Base-by-base conservation (phyloP, 768 basidiomycete species). In the Chlorophyllum brunneum region DNA sequence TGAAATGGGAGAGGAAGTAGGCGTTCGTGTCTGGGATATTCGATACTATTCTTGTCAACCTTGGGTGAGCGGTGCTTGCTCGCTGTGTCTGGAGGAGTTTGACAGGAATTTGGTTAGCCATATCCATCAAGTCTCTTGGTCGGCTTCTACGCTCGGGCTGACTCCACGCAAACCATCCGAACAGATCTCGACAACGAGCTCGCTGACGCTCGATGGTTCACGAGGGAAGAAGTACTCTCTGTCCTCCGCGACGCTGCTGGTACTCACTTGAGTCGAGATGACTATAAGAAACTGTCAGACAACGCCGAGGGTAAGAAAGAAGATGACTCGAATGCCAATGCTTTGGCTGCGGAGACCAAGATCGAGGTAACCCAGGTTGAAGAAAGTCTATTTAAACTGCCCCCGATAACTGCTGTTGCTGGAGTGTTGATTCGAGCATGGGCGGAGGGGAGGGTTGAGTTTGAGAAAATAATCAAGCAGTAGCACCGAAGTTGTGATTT, bases 1-100 rank as follows among this genome's bases (percentile, higher is more conserved):
- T 33, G 95, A 98, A 67, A 86, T 95, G 66, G 91, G 92, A 84
- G 95, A 99, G 66, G 95, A 98, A 67, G 90, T 92, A 2, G 95
- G 95, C 3, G 79, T 98, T n/a, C 80, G 77, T 41, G 90, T 92
- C 20, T 86, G 85, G 73, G 77, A 92, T 57, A 79, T 94, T 22
- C 76, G 75, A 58, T 98, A 95, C 63, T 90, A 94, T 66, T 90
- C 88, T 51, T 80, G 76, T 29, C 90, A 92, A 59, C 92, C 92
- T 50, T 94, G 91, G 91, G 91, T 88, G 59, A 56, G 78, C 57
- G 24, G 29, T 9, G 2, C 10, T 20, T 16, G 18, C 33, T 23
- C 29, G 41, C 6, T n/a, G 4, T n/a, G n/a, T n/a, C n/a, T n/a
- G n/a, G n/a, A n/a, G n/a, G n/a, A n/a, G n/a, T 23, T 20, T 49